phyloP scores from a whole-genome alignment of 2,329 filamentous ascomycete genomes.

The Grosmannia serpens region DNA sequence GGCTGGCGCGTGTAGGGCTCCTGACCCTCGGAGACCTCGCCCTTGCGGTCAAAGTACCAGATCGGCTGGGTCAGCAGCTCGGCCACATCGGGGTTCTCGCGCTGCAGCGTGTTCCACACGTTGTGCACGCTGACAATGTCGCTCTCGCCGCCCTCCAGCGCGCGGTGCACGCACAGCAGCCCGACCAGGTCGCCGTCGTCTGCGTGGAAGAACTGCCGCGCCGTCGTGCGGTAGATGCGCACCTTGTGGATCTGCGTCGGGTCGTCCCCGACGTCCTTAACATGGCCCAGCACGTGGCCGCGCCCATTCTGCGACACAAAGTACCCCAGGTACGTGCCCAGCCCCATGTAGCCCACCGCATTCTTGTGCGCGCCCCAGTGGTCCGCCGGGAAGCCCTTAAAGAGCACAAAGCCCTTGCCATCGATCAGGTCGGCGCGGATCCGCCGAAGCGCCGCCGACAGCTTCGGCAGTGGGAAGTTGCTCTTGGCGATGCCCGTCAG shows the following conservation, averaged over 20 bases:
- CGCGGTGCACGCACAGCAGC: slow-evolving; percentile 66
- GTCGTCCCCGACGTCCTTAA: slow-evolving; percentile 81
- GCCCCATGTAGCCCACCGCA: slow-evolving; percentile 81
- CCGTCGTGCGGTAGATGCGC: slow-evolving; percentile 82
- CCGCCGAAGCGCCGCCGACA: slow-evolving; percentile 22
- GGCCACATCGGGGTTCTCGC: slow-evolving; percentile 65
- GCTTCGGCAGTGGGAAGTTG: slow-evolving; percentile 32
- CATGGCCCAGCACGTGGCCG: slow-evolving; percentile 78
- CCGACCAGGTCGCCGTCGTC: slow-evolving; percentile 78
- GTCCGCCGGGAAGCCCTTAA: slow-evolving; percentile 71
- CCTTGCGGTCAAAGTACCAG: slow-evolving; percentile 91
- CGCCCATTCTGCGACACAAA: slow-evolving; percentile 78
- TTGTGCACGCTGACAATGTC: slow-evolving; percentile 69
- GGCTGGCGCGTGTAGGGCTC: slow-evolving; percentile 61
- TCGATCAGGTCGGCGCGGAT: slow-evolving; percentile 44
- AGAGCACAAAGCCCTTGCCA: slow-evolving; percentile 81
- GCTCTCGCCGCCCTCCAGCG: slow-evolving; percentile 71
- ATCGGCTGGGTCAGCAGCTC: slow-evolving; percentile 63
- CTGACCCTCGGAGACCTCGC: slow-evolving; percentile 63
- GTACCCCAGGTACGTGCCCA: slow-evolving; percentile 77
- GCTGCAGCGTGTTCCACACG: slow-evolving; percentile 71
- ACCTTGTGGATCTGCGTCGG: slow-evolving; percentile 72
- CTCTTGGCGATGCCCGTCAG: slow-evolving; percentile 53
- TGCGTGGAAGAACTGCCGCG: slow-evolving; percentile 74
- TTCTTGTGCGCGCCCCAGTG: slow-evolving; percentile 70